Evolutionary conservation across 441 rosid genomes (phyloP), one percentile per base, ranked within the genome.

Genomic region (Adansonia madagascariensis): DNA sequence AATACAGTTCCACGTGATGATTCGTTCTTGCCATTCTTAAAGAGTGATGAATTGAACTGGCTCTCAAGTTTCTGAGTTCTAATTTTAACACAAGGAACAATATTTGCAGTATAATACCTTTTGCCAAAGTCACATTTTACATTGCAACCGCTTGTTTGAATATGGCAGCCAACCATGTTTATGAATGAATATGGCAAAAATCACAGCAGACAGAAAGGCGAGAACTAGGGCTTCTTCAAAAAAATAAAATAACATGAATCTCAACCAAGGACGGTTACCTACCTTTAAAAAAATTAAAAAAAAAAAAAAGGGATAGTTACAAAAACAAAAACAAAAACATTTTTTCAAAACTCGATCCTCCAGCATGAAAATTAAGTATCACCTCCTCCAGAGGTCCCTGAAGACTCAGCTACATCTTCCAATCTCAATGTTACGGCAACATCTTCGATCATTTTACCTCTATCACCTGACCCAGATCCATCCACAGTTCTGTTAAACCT

Each of bases 391-490:
- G 83, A 82, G 66, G 86, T 70, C 72, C 86, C 82, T 0, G 86
- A 84, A 47, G 86, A 84, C 66, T 83, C 88, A 0, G 85, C 91
- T 76, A 84, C 88, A 73, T 88, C 83, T 71, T 84, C 81, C 47
- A 79, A 20, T 76, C 82, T 80, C 68, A 75, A 73, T 18, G 83
- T 78, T 5, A 68, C 17, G 12, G 83, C 82, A 44, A 76, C 83
- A 73, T 85, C 82, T 70, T 85, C 84, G 70, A 90, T 73, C 86
- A 81, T 81, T 84, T 90, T 90, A 50, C 91, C 93, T 69, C 85
- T 85, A 67, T 86, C 84, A 9, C 81, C 73, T 22, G 78, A 72
- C 24, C 53, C 56, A 11, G 52, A 77, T 17, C 84, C 91, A 72
- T 88, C 91, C 67, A 86, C 87, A 15, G 86, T 89, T 24, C 76